Evolutionary conservation across 164 flowering plant species (phyloP), one percentile per base, ranked within the genome.

Genomic region (Sextonia rubra): DNA sequence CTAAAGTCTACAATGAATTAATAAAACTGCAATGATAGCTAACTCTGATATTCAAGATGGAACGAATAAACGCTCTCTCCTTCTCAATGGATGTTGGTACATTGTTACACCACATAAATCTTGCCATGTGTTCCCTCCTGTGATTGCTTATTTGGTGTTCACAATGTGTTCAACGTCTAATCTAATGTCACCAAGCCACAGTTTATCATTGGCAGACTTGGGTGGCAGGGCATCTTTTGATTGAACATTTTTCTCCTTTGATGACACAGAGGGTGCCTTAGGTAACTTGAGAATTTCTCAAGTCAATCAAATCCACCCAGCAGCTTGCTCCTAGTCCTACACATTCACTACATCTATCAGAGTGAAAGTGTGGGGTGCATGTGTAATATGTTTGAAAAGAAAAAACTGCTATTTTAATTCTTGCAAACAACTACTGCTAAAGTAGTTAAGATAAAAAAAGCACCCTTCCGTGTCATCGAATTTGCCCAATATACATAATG

Each of bases 251-350:
- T 52, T 52, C 47, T 86, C 98, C 78, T 90, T 92, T 32, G 85
- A 78, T 71, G 84, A 77, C 20, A 83, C 78, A 77, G 95, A 90
- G 30, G 98, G 91, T 55, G 97, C 89, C 71, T 96, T 98, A 52
- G 99, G 98, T 82, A 92, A 73, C 81, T 93, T 96, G 23, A 96
- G 91, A 75, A 93, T 90, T 83, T 96, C 99, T 81, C 94, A 86
- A 7, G 97, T 90, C 76, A 96, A 80, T 44, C 99, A 93, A 71
- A 90, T 89, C 99, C 99, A 96, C 24, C 99, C 99, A 81, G 84
- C 89, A 84, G 98, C 99, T 62, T 98, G 83, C 76, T 96, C 99
- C 75, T 96, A 75, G 92, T 86, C 80, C 99, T 96, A 74, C 48
- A 81, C 79, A 98, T 93, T 73, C 47, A 81, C 69, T 44, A 72